These are phyloP conservation scores for Rhipidocladum racemiflorum DNA, from an alignment of 176 grass and related monocot species.

Conservation along the genomic window DNA sequence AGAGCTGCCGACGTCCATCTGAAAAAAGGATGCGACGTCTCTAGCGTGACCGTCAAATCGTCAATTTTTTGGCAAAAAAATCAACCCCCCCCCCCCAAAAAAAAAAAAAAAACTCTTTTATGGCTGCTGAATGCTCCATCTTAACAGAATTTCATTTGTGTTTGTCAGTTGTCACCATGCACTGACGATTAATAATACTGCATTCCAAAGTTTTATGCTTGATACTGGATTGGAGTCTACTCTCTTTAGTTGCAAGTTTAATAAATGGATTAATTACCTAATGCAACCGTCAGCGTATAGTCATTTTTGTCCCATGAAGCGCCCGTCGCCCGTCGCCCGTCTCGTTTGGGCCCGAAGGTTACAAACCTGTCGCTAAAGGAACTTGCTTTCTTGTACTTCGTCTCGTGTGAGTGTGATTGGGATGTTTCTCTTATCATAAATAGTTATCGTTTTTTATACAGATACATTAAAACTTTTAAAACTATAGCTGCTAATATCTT, in stretches of 20 bases:
- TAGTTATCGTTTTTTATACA: too few species aligned
- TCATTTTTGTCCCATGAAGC: not conserved
- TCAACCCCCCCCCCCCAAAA: too few species aligned
- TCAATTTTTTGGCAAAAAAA: not conserved
- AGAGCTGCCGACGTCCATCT: not conserved
- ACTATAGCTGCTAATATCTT: too few species aligned
- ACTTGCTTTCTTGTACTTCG: not conserved
- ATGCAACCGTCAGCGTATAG: not conserved
- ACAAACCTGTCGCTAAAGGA: not conserved
- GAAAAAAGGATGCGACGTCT: not conserved
- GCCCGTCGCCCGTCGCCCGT: not conserved
- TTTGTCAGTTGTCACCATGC: too few species aligned
- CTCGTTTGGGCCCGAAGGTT: not conserved
- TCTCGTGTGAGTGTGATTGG: not conserved
- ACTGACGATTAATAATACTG: not conserved
- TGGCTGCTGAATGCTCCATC: not conserved
- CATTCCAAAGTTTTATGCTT: not conserved
- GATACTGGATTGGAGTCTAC: not conserved
- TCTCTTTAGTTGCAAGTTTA: not conserved
- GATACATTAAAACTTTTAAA: too few species aligned
- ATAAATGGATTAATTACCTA: not conserved
- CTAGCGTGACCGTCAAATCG: not conserved
- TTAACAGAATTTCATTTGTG: not conserved
- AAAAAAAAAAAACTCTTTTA: too few species aligned
- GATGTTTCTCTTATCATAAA: too few species aligned